Evolutionary conservation across 2,329 filamentous ascomycete genomes (phyloP).

Genomic region (Xylariaceae sp.): DNA sequence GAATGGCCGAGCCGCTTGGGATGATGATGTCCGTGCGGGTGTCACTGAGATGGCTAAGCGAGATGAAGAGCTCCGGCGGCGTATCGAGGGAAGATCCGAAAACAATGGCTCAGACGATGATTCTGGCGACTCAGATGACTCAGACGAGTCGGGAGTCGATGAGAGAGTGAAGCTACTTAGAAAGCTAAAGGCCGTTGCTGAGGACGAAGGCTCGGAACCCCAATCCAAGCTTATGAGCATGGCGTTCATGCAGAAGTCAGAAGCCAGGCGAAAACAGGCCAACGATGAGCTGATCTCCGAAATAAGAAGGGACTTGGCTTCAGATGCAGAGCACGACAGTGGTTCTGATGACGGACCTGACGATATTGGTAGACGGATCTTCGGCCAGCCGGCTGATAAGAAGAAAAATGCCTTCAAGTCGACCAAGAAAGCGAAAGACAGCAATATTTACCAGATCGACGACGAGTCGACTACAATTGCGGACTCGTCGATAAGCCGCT

Average conservation of each 20-base stretch:
- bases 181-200: conserved; percentile 43
- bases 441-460: conserved; percentile 37
- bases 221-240: conserved; percentile 72
- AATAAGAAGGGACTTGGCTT: conserved; percentile 69
- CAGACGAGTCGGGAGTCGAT: conserved; percentile 52
- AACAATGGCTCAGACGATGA: conserved; percentile 27
- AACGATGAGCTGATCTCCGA: conserved; percentile 74
- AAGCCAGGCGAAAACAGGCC: conserved; percentile 69
- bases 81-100: conserved; percentile 66
- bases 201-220: conserved; percentile 47
- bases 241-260: conserved; percentile 92
- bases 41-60: conserved; percentile 76
- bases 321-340: conserved; percentile 49
- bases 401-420: conserved; percentile 18
- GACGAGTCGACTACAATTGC: conserved; percentile 34
- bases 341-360: conserved; percentile 48
- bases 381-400: conserved; percentile 48
- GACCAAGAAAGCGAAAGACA: conserved; percentile 33
- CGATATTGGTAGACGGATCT: conserved; percentile 67
- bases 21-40: conserved; percentile 76
- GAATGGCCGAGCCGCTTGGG: conserved; percentile 78
- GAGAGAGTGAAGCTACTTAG: conserved; percentile 47
- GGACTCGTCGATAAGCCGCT: conserved; percentile 18
- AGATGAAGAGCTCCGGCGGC: conserved; percentile 75
- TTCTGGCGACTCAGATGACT: conserved; percentile 49